Percentiles rank a stretch among this genome's conserved stretches.
These are phyloP conservation scores for Lophiostoma macrostomum DNA, from an alignment of 495 filamentous ascomycete species.

Conservation along the genomic window DNA sequence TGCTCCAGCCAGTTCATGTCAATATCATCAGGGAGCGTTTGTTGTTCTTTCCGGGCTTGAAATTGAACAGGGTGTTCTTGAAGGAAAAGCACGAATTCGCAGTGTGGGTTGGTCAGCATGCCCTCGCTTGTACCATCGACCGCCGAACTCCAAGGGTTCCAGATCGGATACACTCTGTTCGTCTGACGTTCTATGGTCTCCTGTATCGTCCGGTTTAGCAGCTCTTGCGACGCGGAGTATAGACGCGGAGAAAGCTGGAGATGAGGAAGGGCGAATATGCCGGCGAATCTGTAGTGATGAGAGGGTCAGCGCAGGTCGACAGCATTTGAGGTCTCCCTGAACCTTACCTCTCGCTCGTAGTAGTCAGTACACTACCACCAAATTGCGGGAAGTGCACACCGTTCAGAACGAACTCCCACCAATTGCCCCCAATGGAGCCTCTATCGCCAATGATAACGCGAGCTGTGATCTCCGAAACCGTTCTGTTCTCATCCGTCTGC, in stretches of 20 bases:
- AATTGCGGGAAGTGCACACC: conserved; percentile 78
- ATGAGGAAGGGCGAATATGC: conserved; percentile 85
- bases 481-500: conserved; percentile 18
- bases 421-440: conserved; percentile 57
- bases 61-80: conserved; percentile 67
- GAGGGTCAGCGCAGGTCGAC: not conserved
- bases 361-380: conserved; percentile 75
- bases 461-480: conserved; percentile 54
- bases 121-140: conserved; percentile 55
- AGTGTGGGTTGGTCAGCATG: conserved; percentile 63
- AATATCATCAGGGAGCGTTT: conserved; percentile 36
- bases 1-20: conserved; percentile 69
- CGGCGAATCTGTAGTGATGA: conserved; percentile 58
- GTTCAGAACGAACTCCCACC: conserved; percentile 70
- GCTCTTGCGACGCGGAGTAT: conserved; percentile 61
- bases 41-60: conserved; percentile 9
- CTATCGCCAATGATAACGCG: conserved; percentile 69
- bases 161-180: conserved; percentile 40
- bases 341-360: conserved; percentile 75
- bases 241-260: conserved; percentile 63
- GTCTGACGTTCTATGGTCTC: conserved; percentile 62
- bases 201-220: conserved; percentile 69
- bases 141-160: conserved; percentile 62
- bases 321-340: not conserved
- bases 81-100: conserved; percentile 84